A percentile compares a stretch with the other conserved stretches of the same genome.
Conservation (phyloP, 352 stramenopile genomes). For the Globisporangium parvum region DNA sequence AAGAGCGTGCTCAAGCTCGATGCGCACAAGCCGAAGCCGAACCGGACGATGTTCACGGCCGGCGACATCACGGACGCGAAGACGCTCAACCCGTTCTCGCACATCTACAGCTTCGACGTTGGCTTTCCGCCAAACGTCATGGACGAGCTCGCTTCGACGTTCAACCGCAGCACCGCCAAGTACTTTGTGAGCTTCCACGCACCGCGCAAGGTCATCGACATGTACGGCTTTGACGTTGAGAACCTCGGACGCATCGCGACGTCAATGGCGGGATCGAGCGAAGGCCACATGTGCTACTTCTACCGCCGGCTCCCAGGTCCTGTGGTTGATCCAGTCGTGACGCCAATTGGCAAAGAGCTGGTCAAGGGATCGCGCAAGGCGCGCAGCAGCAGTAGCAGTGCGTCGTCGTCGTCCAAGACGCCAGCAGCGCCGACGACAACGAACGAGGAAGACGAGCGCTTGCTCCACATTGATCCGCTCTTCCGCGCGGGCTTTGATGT, state of each 20-base stretch:
- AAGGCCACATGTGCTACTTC: slow-evolving; percentile 96
- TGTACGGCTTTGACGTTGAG: slow-evolving; percentile 92
- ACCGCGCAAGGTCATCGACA: slow-evolving; percentile 89
- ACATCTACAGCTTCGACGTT: slow-evolving; percentile 99
- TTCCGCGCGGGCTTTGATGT: slow-evolving; percentile 78
- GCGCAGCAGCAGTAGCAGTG: background rate
- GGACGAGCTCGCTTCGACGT: slow-evolving; percentile 89
- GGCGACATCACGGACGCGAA: slow-evolving; percentile 93
- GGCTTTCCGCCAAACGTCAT: slow-evolving; percentile 96
- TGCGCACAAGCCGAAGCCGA: slow-evolving; percentile 44
- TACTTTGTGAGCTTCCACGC: slow-evolving; percentile 96
- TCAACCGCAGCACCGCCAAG: slow-evolving; percentile 84
- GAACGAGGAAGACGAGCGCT: slow-evolving; percentile 9
- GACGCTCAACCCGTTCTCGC: slow-evolving; percentile 95
- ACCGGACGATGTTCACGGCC: slow-evolving; percentile 85
- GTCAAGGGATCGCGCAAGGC: slow-evolving; percentile 12
- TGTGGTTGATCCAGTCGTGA: slow-evolving; percentile 5
- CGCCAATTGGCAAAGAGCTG: slow-evolving; percentile 20
- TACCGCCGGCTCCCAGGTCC: slow-evolving; percentile 61
- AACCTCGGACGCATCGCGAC: slow-evolving; percentile 84
- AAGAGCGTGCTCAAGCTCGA: slow-evolving; percentile 81
- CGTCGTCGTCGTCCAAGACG: background rate
- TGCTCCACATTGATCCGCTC: slow-evolving; percentile 66
- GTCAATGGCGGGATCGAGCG: slow-evolving; percentile 94
- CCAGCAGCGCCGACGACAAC: background rate